Base-by-base conservation (phyloP, 257 asterid genomes). In the Coffea eugenioides region DNA sequence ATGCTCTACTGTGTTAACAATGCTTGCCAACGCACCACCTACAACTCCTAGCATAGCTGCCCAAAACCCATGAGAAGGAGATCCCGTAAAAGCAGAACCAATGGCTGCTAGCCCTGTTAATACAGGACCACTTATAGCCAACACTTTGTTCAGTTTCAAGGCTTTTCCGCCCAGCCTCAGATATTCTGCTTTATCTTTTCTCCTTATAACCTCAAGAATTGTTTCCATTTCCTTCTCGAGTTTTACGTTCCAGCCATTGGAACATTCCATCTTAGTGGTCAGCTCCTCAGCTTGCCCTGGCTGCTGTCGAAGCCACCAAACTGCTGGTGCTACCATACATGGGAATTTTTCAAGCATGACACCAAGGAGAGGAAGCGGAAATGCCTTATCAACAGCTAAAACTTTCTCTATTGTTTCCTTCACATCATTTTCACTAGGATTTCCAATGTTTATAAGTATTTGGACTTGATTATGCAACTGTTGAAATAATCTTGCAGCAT, bases 91-190 rank as follows among this genome's bases (percentile, higher is more conserved):
- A 0, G 85, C 83, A 0, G 90, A 82, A 3, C 97, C 97, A 3
- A 87, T 73, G 3, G 93, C 97, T 27, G 94, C 98, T 9, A 89
- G 12, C 2, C 94, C 92, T 5, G 95, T 91, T n/a, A 94, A 84
- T 25, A 86, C 45, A 21, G 98, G 98, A 8, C 91, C 97, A 0
- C 80, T 25, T 0, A 84, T 20, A 0, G 95, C 94, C 0, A 94
- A 85, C 8, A 81, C 0, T 76, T 87, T 91, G 89, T 91, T 91
- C 9, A 94, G 15, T 21, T 84, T 90, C 73, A 94, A 43, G 8
- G 90, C 93, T 21, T 91, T 92, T 34, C 69, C 77, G 0, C 94
- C 93, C 43, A 92, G 61, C 6, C 82, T 85, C 75, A 91, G 34
- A 66, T 92, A 94, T 0, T 94, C 97, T 13, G 77, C 87, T 78